These are phyloP conservation scores for Blastobotrys persicus DNA, from an alignment of 1,139 yeast genomes.

Conservation along the genomic window DNA sequence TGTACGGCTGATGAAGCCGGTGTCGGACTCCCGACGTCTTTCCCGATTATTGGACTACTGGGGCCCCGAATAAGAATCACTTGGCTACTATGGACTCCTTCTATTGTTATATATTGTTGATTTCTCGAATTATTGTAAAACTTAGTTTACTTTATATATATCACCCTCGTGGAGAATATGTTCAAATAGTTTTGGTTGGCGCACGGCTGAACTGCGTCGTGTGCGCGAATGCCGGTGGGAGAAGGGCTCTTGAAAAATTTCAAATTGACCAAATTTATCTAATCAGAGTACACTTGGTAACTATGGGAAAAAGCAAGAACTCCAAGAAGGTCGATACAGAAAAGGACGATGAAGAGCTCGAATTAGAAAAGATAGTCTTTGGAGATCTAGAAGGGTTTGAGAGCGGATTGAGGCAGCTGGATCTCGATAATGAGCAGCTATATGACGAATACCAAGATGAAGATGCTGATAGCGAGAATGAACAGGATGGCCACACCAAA, in stretches of 20 bases:
- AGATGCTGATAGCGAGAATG: slow-evolving; percentile 38
- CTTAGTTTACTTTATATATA: too few species aligned
- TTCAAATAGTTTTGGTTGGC: too few species aligned
- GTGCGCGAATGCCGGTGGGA: not conserved
- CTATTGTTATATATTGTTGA: too few species aligned
- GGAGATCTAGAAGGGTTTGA: slow-evolving; percentile 86
- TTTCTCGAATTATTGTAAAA: too few species aligned
- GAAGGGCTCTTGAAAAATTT: not conserved
- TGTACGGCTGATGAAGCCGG: too few species aligned
- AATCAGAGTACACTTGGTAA: not conserved
- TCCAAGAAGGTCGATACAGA: slow-evolving; percentile 28
- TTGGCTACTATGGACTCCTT: too few species aligned
- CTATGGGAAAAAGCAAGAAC: slow-evolving; percentile 8
- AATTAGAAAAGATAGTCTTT: slow-evolving; percentile 79
- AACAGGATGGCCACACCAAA: slow-evolving; percentile 28
- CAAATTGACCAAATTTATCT: not conserved
- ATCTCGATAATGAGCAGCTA: slow-evolving; percentile 37
- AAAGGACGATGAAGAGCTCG: slow-evolving; percentile 79
- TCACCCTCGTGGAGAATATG: too few species aligned
- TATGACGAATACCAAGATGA: slow-evolving; percentile 48
- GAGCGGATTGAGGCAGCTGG: slow-evolving; percentile 56
- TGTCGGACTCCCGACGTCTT: too few species aligned
- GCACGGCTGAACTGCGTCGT: not conserved
- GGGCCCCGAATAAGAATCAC: too few species aligned
- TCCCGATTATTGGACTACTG: too few species aligned